A percentile compares a stretch with the other conserved stretches of the same genome.
These are phyloP conservation scores for Saccharomyces pastorianus DNA, from an alignment of 1,139 yeast species.

Conservation along the genomic window DNA sequence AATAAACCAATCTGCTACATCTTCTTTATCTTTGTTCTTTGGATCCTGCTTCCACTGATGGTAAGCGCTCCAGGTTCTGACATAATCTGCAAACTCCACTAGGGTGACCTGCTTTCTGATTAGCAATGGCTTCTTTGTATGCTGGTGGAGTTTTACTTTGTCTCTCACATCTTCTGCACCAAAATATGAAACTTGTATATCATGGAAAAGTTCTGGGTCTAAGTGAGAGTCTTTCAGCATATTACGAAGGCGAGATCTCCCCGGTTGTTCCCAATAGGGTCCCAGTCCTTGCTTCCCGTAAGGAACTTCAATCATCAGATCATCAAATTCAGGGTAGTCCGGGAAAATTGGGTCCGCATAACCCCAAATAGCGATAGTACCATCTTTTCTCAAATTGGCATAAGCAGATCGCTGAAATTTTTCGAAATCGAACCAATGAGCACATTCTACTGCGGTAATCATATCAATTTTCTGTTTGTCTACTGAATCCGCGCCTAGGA, in stretches of 20 bases:
- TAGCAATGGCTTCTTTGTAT: conserved; percentile 29
- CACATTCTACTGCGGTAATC: conserved; percentile 69
- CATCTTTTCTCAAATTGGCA: conserved; percentile 46
- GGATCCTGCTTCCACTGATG: conserved; percentile 48
- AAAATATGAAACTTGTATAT: conserved; percentile 37
- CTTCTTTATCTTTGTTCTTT: conserved; percentile 19
- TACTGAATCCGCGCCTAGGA: conserved; percentile 11
- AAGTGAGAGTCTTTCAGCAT: conserved; percentile 40
- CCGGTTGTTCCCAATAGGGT: conserved; percentile 70
- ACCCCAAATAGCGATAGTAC: conserved; percentile 72
- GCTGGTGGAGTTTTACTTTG: conserved; percentile 11
- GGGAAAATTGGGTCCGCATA: conserved; percentile 59
- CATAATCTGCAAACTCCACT: conserved; percentile 40
- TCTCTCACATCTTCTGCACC: conserved; percentile 31
- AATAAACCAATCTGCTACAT: conserved; percentile 25
- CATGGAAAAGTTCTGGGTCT: conserved; percentile 36
- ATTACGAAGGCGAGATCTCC: conserved; percentile 45
- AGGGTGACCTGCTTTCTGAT: conserved; percentile 40
- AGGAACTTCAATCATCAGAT: conserved; percentile 31
- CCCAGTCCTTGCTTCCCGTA: conserved; percentile 48
- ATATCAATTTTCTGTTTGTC: conserved; percentile 41
- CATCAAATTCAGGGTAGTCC: conserved; percentile 35
- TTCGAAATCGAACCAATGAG: conserved; percentile 66
- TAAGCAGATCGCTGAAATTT: conserved; percentile 44
- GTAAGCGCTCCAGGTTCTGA: conserved; percentile 63